A percentile compares a stretch with the other conserved stretches of the same genome.
Evolutionary conservation across 1,284 basidiomycete species (phyloP).

Genomic region (Sanghuangporus sanghuang): DNA sequence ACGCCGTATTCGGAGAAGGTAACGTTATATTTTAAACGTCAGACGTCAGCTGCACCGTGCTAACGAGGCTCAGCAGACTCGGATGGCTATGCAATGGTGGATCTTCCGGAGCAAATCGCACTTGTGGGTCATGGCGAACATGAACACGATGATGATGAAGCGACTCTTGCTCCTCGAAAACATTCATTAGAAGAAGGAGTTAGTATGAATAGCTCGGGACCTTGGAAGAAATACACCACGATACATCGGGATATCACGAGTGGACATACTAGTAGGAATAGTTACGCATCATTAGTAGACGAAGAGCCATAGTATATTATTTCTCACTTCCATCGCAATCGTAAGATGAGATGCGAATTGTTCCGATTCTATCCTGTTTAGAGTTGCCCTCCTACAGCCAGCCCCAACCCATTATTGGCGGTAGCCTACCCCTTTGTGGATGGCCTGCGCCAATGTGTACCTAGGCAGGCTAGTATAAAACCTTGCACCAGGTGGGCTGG

Average conservation of each 20-base stretch:
- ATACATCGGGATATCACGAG: neutral
- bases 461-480: too few species aligned
- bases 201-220: neutral
- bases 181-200: constrained; percentile 1
- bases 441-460: too few species aligned
- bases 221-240: constrained; percentile 1
- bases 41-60: neutral
- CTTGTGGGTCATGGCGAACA: constrained; percentile 14
- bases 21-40: neutral
- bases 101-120: constrained; percentile 14
- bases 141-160: constrained; percentile 15
- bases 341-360: too few species aligned
- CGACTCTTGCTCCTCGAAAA: constrained; percentile 11
- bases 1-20: constrained; percentile 80
- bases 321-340: neutral
- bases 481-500: too few species aligned
- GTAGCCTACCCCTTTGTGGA: too few species aligned
- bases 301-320: constrained; percentile 3
- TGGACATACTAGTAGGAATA: constrained; percentile 6
- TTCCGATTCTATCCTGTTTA: too few species aligned
- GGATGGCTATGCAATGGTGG: constrained; percentile 7
- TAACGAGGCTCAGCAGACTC: neutral
- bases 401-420: too few species aligned
- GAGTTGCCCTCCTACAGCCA: too few species aligned
- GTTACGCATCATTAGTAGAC: constrained; percentile 6